phyloP scores from a whole-genome alignment of 2,329 filamentous ascomycete species.

The Fusarium poae region DNA sequence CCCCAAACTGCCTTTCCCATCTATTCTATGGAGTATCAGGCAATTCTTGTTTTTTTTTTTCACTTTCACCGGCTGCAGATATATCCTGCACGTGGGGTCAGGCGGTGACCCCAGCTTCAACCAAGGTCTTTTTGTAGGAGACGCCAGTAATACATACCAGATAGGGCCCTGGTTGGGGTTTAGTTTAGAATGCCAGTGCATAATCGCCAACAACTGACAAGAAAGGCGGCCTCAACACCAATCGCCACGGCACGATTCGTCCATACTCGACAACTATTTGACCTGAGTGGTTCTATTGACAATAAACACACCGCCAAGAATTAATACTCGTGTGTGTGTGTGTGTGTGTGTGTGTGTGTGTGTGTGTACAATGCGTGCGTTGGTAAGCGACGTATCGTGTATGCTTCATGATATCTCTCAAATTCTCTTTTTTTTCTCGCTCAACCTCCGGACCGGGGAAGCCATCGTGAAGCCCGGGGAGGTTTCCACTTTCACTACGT shows the following conservation, averaged over 20 bases:
- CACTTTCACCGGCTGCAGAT: slow-evolving; percentile 40
- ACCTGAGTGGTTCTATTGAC: background rate
- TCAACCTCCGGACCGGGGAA: slow-evolving; percentile 35
- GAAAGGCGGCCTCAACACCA: slow-evolving; percentile 18
- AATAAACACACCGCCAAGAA: slow-evolving; percentile 13
- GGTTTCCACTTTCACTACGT: slow-evolving; percentile 28
- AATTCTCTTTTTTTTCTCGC: slow-evolving; percentile 6
- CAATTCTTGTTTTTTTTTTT: slow-evolving; percentile 38
- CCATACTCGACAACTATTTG: background rate
- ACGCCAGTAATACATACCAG: no score
- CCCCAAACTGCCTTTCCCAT: slow-evolving; percentile 2
- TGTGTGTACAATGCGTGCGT: slow-evolving; percentile 10
- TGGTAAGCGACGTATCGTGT: slow-evolving; percentile 14
- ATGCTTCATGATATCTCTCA: slow-evolving; percentile 27
- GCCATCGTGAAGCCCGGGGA: slow-evolving; percentile 28
- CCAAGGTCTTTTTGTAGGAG: slow-evolving; percentile 6
- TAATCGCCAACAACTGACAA: background rate
- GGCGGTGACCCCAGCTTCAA: slow-evolving; percentile 35
- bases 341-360: slow-evolving; percentile 6
- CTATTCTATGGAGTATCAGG: slow-evolving; percentile 14
- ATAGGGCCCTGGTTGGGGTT: background rate
- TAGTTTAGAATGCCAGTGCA: background rate
- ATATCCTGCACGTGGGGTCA: slow-evolving; percentile 40
- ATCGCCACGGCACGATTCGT: slow-evolving; percentile 37
- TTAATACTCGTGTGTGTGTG: slow-evolving; percentile 19